Percentiles rank a stretch among this genome's conserved stretches.
phyloP scores from a whole-genome alignment of 1,284 basidiomycete genomes.

The Boletellus sp. region DNA sequence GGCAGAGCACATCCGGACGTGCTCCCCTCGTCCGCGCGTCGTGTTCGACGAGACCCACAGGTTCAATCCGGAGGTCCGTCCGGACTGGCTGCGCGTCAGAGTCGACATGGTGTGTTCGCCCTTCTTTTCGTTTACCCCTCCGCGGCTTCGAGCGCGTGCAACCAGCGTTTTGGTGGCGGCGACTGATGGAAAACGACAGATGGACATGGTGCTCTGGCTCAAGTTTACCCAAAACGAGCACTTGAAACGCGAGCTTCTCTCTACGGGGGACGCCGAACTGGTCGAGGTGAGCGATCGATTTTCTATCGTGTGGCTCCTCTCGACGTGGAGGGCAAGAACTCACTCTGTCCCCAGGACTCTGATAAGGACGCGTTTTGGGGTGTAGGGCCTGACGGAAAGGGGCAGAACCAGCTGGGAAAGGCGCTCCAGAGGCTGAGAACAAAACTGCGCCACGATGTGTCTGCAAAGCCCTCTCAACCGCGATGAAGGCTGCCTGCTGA shows the following conservation, averaged over 20 bases:
- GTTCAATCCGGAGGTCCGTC: slow-evolving; percentile 36
- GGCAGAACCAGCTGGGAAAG: slow-evolving; percentile 37
- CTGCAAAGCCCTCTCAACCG: slow-evolving; percentile 11
- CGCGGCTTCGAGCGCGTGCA: slow-evolving; percentile 10
- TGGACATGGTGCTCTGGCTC: slow-evolving; percentile 34
- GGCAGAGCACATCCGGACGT: slow-evolving; percentile 39
- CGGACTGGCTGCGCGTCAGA: slow-evolving; percentile 36
- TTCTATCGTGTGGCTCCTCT: neutral
- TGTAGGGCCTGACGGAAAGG: slow-evolving; percentile 34
- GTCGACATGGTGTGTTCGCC: slow-evolving; percentile 29
- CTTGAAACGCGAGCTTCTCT: slow-evolving; percentile 33
- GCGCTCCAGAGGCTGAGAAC: slow-evolving; percentile 35
- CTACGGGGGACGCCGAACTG: slow-evolving; percentile 35
- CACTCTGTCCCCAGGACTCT: slow-evolving; percentile 32
- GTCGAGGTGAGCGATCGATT: slow-evolving; percentile 31
- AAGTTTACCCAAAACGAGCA: slow-evolving; percentile 37
- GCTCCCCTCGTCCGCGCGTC: slow-evolving; percentile 33
- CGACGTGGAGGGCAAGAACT: slow-evolving; percentile 12
- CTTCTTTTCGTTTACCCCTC: neutral
- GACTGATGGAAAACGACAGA: slow-evolving; percentile 20
- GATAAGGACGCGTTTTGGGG: slow-evolving; percentile 40
- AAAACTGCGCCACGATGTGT: slow-evolving; percentile 27
- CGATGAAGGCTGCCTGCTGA: slow-evolving; percentile 26
- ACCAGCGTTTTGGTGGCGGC: slow-evolving; percentile 6
- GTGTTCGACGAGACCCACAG: slow-evolving; percentile 40